These are phyloP conservation scores for Dactylella cylindrospora DNA, from an alignment of 2,329 filamentous ascomycete species.

Conservation along the genomic window DNA sequence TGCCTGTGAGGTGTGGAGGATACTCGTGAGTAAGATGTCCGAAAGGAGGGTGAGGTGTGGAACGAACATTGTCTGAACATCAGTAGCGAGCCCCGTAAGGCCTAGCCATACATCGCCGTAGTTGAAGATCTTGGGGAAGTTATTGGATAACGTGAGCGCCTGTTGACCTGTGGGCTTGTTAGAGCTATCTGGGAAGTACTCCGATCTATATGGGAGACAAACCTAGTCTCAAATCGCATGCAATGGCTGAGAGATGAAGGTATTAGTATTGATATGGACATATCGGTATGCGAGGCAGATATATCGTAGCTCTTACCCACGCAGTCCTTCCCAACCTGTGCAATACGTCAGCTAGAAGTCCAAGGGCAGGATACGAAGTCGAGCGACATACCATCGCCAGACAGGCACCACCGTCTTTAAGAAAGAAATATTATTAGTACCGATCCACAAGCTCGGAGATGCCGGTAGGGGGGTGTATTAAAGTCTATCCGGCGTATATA, in stretches of 20 bases:
- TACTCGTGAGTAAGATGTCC: neutral
- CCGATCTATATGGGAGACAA: slow-evolving; percentile 54
- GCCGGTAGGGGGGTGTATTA: too few relatives aligned
- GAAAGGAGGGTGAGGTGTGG: neutral
- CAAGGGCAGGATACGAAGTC: slow-evolving; percentile 1
- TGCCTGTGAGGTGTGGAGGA: slow-evolving; percentile 29
- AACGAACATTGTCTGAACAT: slow-evolving; percentile 84
- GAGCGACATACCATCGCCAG: slow-evolving; percentile 36
- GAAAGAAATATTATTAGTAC: slow-evolving; percentile 17
- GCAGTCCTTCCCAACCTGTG: slow-evolving; percentile 91
- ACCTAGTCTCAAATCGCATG: slow-evolving; percentile 96
- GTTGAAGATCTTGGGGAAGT: slow-evolving; percentile 99
- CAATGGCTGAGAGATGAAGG: slow-evolving; percentile 63
- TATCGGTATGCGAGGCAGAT: neutral
- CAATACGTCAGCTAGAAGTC: slow-evolving; percentile 10
- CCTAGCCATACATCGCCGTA: slow-evolving; percentile 96
- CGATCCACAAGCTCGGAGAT: too few relatives aligned
- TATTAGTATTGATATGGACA: slow-evolving; percentile 3
- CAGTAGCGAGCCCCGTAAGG: slow-evolving; percentile 92
- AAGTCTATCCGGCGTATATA: neutral
- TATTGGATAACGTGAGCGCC: slow-evolving; percentile 95
- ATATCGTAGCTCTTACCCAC: slow-evolving; percentile 58
- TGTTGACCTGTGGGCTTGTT: slow-evolving; percentile 56
- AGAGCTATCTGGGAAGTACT: neutral
- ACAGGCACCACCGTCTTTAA: slow-evolving; percentile 42